Evolutionary conservation across 2,329 filamentous ascomycete species (phyloP), one percentile per base, ranked within the genome.

Genomic region (Pseudogymnoascus sp.): DNA sequence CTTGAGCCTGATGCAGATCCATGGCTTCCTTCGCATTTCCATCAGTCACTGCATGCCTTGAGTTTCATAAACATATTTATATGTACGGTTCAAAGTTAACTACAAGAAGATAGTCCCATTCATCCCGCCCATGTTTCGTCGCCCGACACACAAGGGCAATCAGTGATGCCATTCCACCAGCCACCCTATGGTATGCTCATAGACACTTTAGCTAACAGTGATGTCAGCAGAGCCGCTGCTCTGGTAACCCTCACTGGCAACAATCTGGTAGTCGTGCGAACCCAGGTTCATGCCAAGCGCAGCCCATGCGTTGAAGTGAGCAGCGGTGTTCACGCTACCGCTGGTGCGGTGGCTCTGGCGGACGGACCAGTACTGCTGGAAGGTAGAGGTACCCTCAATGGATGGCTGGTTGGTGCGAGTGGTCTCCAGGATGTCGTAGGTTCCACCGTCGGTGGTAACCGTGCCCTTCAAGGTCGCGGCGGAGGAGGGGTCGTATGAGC

Each of bases 311-410:
- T 79, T 74, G 68, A 84, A 83, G 70, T 83, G 81, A 67, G 77
- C 79, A 36, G 70, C 72, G 1, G 75, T 75, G 45, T 77, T 79
- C 65, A 85, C 78, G 10, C 77, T 80, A 2, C 81, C 82, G 62
- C 75, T 74, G 36, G 75, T 74, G 60, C 81, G 76, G 76, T 82
- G 82, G 62, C 67, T 74, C 66, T 74, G 72, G 65, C 81, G 77
- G 29, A 83, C 77, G 14, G 77, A 79, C 79, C 77, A 81, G 73
- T 77, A 82, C 74, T 82, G 80, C 70, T 78, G 72, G 71, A 83
- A 82, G 63, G 78, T 81, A 51, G 67, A 65, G 42, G 77, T 81
- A 47, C 80, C 80, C 40, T 77, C 71, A 59, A 77, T 76, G 63
- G 70, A 73, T 12, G 75, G 75, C 64, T 71, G 66, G 66, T 77